Base-by-base conservation (phyloP, 441 rosid genomes). In the Jatropha podagrica region DNA sequence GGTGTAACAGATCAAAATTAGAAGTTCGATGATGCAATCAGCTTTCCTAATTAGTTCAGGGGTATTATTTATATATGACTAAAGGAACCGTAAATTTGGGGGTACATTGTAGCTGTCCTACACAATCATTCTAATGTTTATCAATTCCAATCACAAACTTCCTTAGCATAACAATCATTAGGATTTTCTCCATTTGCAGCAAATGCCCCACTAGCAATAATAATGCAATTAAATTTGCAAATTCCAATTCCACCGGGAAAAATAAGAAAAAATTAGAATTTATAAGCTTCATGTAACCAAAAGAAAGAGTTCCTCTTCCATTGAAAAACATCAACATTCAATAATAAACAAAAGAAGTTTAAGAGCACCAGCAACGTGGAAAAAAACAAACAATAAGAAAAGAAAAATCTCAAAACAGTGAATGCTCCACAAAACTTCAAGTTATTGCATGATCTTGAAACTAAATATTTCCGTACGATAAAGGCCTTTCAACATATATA, bases 391-490 rank as follows among this genome's bases (percentile, higher is more conserved):
- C 32, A 0, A 32, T 32, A 32, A 37, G 5, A 37, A 11, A 66
- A 11, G 12, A 6, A 41, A 46, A 1, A n/a, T 67, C 15, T 68
- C 40, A 15, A 14, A 0, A 58, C 12, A 20, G 49, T 0, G 17
- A 44, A 40, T 18, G 65, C 13, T 68, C 68, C 73, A 72, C 2
- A 26, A n/a, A 26, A 66, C 27, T 77, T 56, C 71, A 71, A 56
- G 26, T 69, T 42, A 23, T 41, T 56, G 52, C 12, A 56, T 42
- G 42, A 76, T 52, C 71, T 61, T 23, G 52, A 32, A 44, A 18
- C 23, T 51, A 51, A 42, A 32, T 11, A n/a, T 14, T 65, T 38
- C 38, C 12, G 52, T 42, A 38, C 7, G 20, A 38, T 15, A 20
- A 59, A 52, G 54, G 52, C 5, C 40, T 13, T 52, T 38, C 26